These are phyloP conservation scores for Aureobasidium melanogenum DNA, from an alignment of 2,329 filamentous ascomycete genomes.

Conservation along the genomic window DNA sequence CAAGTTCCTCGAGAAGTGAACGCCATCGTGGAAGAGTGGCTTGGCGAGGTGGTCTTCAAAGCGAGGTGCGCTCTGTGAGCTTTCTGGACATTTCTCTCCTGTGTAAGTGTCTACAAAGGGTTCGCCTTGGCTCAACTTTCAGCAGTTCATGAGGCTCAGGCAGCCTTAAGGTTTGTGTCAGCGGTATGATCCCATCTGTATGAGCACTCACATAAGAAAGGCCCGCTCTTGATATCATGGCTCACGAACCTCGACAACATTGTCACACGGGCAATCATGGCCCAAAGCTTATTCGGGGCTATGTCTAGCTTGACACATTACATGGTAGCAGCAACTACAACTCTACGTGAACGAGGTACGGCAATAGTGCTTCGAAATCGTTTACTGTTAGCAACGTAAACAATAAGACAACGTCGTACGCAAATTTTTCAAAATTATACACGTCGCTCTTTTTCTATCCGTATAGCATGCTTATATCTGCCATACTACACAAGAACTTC, in stretches of 20 bases:
- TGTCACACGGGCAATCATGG: no score
- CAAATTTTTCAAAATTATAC: neutral
- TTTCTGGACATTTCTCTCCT: no score
- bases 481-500: neutral
- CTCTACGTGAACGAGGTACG: neutral
- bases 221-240: no score
- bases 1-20: constrained; percentile 45
- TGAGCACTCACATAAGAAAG: no score
- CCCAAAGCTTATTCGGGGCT: no score
- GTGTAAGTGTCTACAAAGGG: neutral
- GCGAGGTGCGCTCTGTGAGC: neutral
- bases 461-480: neutral
- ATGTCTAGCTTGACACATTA: neutral
- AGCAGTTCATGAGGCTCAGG: neutral
- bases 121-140: neutral
- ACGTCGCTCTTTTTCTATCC: neutral
- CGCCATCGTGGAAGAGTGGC: neutral
- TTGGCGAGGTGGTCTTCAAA: neutral
- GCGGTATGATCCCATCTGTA: neutral
- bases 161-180: neutral
- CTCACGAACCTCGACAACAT: no score
- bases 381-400: neutral
- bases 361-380: neutral
- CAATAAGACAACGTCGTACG: neutral
- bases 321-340: neutral